These are phyloP conservation scores for Diplocarpon mali DNA, from an alignment of 2,329 filamentous ascomycete species.

Conservation along the genomic window DNA sequence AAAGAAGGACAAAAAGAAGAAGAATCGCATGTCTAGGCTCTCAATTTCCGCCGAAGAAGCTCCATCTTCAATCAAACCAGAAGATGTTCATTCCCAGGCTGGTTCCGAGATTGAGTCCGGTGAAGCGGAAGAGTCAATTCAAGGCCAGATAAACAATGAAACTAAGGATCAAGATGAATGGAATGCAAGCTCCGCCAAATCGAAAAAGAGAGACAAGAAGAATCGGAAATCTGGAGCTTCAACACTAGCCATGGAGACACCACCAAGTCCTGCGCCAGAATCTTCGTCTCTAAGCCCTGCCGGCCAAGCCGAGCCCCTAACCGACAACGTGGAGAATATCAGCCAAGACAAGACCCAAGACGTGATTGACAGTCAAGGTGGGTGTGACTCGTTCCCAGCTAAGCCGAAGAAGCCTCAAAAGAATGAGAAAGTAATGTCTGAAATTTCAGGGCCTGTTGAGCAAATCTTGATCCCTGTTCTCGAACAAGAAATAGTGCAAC, in stretches of 20 bases:
- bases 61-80: neutral
- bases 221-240: slow-evolving; percentile 11
- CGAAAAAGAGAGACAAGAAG: slow-evolving; percentile 14
- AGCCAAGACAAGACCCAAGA: neutral
- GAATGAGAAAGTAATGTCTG: no score
- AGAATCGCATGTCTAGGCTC: neutral
- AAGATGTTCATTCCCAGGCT: neutral
- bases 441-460: no score
- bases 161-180: slow-evolving; percentile 3
- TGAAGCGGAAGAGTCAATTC: neutral
- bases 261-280: neutral
- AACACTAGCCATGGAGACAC: slow-evolving; percentile 8
- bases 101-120: neutral
- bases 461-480: no score
- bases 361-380: neutral
- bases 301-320: neutral
- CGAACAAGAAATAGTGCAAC: neutral
- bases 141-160: neutral
- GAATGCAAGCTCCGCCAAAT: slow-evolving; percentile 5
- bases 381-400: no score
- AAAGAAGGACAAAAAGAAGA: slow-evolving; percentile 6
- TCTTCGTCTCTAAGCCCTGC: neutral
- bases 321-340: neutral
- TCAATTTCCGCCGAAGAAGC: neutral
- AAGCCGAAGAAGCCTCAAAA: no score